Evolutionary conservation across 1,139 yeast species (phyloP).

Genomic region (Debaryomyces coudertii): DNA sequence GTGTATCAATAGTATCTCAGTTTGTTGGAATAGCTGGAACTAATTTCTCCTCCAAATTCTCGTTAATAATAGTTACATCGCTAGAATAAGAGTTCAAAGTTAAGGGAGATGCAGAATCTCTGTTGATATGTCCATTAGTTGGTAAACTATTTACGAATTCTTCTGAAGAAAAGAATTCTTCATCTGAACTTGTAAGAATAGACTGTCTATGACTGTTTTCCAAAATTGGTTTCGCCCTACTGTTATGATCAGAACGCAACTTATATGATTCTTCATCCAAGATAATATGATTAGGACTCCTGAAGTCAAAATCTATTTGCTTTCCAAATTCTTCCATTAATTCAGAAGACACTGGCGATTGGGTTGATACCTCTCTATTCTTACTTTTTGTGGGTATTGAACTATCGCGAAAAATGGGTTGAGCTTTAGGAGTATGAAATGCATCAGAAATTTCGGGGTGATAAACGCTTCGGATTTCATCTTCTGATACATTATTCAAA

Average conservation of each 20-base stretch:
- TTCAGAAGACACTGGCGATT: constrained; percentile 36
- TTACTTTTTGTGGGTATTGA: constrained; percentile 8
- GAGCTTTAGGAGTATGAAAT: constrained; percentile 3
- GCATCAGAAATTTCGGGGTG: constrained; percentile 6
- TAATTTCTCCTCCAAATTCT: constrained; percentile 10
- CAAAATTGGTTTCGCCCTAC: background rate
- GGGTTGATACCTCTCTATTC: constrained; percentile 24
- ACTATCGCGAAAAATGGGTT: constrained; percentile 11
- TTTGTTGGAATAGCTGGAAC: constrained; percentile 2
- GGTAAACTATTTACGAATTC: constrained; percentile 21
- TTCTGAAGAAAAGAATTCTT: constrained; percentile 38
- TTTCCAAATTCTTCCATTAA: constrained; percentile 34
- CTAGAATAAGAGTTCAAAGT: constrained; percentile 31
- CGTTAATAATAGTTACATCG: constrained; percentile 38
- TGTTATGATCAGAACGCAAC: background rate
- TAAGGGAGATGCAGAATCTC: constrained; percentile 10
- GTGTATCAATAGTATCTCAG: background rate
- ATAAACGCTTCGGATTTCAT: background rate
- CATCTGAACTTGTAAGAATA: constrained; percentile 29
- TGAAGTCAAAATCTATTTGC: constrained; percentile 27
- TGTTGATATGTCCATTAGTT: background rate
- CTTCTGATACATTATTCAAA: background rate
- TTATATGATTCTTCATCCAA: background rate
- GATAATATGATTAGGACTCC: background rate
- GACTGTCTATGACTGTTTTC: background rate